Evolutionary conservation across 768 basidiomycete genomes (phyloP).

Genomic region (Lentinula detonsa): DNA sequence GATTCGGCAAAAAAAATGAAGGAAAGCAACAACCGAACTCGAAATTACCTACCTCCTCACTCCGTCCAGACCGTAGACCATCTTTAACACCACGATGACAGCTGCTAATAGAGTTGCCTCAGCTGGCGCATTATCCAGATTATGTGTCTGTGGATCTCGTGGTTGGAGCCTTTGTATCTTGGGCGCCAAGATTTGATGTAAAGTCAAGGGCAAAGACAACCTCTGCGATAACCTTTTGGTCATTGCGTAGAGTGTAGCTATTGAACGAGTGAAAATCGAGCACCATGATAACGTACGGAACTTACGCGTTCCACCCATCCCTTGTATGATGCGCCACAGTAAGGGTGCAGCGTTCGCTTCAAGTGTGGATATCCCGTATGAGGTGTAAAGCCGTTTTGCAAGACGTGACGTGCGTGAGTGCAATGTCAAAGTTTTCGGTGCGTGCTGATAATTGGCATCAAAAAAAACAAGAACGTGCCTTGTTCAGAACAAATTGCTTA

Average conservation of each 20-base stretch:
- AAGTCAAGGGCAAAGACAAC: slow-evolving; percentile 52
- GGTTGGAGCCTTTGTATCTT: slow-evolving; percentile 26
- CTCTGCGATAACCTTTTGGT: slow-evolving; percentile 53
- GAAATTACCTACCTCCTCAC: slow-evolving; percentile 39
- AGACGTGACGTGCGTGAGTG: slow-evolving; percentile 61
- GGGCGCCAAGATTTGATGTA: slow-evolving; percentile 51
- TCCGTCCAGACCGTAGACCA: slow-evolving; percentile 83
- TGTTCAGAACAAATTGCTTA: slow-evolving; percentile 28
- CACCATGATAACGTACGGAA: slow-evolving; percentile 10
- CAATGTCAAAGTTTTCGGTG: slow-evolving; percentile 52
- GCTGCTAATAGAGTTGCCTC: slow-evolving; percentile 59
- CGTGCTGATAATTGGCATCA: slow-evolving; percentile 37
- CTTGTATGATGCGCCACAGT: slow-evolving; percentile 69
- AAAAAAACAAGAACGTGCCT: slow-evolving; percentile 8
- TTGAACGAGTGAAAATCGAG: neutral
- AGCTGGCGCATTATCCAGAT: slow-evolving; percentile 59
- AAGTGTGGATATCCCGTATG: slow-evolving; percentile 59
- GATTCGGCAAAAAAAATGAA: slow-evolving; percentile 10
- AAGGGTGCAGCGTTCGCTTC: slow-evolving; percentile 72
- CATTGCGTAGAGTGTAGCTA: slow-evolving; percentile 62
- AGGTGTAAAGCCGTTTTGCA: slow-evolving; percentile 45
- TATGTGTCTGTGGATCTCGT: slow-evolving; percentile 39
- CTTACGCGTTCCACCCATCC: slow-evolving; percentile 73
- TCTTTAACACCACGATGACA: slow-evolving; percentile 69
- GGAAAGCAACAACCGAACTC: slow-evolving; percentile 2